These are phyloP conservation scores for Funneliformis geosporum DNA, from an alignment of 192 early-diverging fungal genomes.

Conservation along the genomic window DNA sequence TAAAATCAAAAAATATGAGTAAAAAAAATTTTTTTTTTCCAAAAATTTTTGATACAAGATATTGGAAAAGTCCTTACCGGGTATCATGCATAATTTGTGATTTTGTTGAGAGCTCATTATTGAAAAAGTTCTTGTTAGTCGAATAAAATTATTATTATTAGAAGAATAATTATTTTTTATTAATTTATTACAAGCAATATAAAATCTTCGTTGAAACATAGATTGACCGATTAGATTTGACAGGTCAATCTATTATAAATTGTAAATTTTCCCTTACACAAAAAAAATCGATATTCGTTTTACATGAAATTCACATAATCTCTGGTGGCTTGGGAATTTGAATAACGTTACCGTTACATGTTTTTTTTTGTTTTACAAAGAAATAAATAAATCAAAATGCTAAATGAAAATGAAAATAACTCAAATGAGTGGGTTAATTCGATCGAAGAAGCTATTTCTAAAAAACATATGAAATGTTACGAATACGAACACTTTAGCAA, in stretches of 20 bases:
- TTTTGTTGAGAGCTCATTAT: conserved; percentile 17
- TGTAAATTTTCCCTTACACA: too few relatives aligned
- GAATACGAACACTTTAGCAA: too few relatives aligned
- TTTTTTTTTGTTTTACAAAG: background rate
- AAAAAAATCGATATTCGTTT: too few relatives aligned
- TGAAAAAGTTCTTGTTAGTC: background rate
- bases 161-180: background rate
- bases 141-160: background rate
- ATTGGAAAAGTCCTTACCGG: background rate
- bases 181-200: background rate
- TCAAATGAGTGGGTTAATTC: too few relatives aligned
- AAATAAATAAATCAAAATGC: background rate
- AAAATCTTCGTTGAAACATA: background rate
- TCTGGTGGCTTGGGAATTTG: too few relatives aligned
- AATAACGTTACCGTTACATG: background rate
- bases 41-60: background rate
- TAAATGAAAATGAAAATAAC: too few relatives aligned
- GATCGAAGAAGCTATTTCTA: too few relatives aligned
- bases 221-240: background rate
- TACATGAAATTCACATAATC: too few relatives aligned
- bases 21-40: background rate
- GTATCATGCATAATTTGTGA: conserved; percentile 31
- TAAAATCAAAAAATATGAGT: background rate
- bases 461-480: too few relatives aligned
- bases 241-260: background rate